These are phyloP conservation scores for Phialophora expanda DNA, from an alignment of 2,329 filamentous ascomycete genomes.

Conservation along the genomic window DNA sequence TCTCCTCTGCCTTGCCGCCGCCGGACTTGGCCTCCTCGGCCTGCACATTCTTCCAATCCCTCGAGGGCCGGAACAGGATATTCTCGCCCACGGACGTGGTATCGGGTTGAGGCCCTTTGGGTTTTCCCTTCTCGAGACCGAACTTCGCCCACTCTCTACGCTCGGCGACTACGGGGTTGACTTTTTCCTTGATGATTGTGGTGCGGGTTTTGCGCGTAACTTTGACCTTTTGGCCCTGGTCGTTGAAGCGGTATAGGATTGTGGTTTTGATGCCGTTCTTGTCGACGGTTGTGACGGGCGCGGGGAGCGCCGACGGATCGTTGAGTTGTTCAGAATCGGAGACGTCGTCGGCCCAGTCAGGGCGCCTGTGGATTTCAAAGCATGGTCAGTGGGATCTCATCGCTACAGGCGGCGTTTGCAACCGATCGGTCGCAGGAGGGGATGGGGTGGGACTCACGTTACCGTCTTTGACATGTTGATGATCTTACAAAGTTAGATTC, in stretches of 20 bases:
- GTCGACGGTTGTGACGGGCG: constrained; percentile 88
- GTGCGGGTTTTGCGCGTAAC: constrained; percentile 94
- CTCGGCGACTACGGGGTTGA: constrained; percentile 96
- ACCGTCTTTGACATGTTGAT: constrained; percentile 38
- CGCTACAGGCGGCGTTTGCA: not conserved
- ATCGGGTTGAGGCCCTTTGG: constrained; percentile 79
- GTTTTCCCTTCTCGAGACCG: constrained; percentile 84
- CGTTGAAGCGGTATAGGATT: constrained; percentile 86
- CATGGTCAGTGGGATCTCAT: constrained; percentile 20
- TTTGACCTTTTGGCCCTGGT: constrained; percentile 94
- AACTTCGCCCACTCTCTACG: constrained; percentile 94
- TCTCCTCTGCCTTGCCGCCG: constrained; percentile 66
- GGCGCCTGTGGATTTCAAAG: constrained; percentile 28
- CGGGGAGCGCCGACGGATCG: constrained; percentile 81
- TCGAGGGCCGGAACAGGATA: constrained; percentile 91
- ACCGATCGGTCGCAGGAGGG: not conserved
- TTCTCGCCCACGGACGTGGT: constrained; percentile 96
- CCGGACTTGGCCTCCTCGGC: constrained; percentile 67
- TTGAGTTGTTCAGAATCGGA: constrained; percentile 86
- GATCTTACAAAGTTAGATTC: not conserved
- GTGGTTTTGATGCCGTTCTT: constrained; percentile 98
- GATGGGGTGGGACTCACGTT: constrained; percentile 30
- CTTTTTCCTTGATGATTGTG: constrained; percentile 86
- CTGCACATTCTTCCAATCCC: constrained; percentile 91
- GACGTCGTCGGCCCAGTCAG: constrained; percentile 42